Evolutionary conservation across 1,284 basidiomycete genomes (phyloP).

Genomic region (Microbotryum scabiosae): DNA sequence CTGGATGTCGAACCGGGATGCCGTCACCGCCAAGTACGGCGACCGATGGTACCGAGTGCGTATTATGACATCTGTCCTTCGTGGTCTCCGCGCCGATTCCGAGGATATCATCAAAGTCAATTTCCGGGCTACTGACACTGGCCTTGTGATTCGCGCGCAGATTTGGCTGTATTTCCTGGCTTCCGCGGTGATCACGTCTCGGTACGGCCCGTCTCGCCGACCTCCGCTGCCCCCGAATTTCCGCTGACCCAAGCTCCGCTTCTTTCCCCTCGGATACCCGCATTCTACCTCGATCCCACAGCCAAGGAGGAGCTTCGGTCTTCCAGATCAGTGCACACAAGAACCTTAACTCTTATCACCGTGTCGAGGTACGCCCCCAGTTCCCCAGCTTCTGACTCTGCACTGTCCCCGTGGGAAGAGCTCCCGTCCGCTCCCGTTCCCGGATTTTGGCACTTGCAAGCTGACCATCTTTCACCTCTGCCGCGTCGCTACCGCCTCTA

Average conservation of each 20-base stretch:
- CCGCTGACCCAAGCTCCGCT: constrained; percentile 13
- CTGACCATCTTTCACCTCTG: background rate
- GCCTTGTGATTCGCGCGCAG: constrained; percentile 7
- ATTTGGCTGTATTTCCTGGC: constrained; percentile 38
- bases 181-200: constrained; percentile 39
- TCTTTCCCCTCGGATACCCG: constrained; percentile 16
- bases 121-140: background rate
- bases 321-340: constrained; percentile 97
- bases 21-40: constrained; percentile 80
- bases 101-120: background rate
- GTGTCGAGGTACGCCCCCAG: constrained; percentile 22
- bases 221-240: too few species aligned
- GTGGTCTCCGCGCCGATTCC: constrained; percentile 47
- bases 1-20: constrained; percentile 55
- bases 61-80: constrained; percentile 44
- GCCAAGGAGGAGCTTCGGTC: constrained; percentile 77
- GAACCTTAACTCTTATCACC: constrained; percentile 49
- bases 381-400: background rate
- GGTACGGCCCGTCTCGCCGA: constrained; percentile 34
- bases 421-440: background rate
- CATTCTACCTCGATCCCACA: constrained; percentile 33
- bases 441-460: background rate
- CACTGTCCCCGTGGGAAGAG: background rate
- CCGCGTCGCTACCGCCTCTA: too few species aligned
- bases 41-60: constrained; percentile 51